Base-by-base conservation (phyloP, 2,329 filamentous ascomycete genomes). In the Cladophialophora psammophila region DNA sequence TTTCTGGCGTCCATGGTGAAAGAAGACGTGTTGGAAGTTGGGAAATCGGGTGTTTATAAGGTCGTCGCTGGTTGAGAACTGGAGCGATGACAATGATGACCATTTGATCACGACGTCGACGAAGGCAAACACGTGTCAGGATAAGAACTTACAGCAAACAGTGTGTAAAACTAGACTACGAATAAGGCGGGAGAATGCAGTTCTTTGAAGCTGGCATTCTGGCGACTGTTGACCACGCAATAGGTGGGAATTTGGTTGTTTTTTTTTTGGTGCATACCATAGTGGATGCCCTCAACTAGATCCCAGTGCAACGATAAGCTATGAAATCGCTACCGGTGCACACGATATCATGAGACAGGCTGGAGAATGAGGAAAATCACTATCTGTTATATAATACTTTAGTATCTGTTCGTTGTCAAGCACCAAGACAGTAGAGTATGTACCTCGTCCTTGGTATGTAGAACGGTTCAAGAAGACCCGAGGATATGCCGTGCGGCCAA, bases 1-100 rank as follows among this genome's bases (percentile, higher is more conserved):
- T 91, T 97, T 76, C 79, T 98, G 65, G 87, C 82, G 8, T 88
- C 90, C 67, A 94, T 96, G 87, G 89, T 94, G n/a, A 82, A 83
- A 5, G 87, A 86, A 50, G 89, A 88, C 35, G 87, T 88, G 73
- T 79, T 96, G 74, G 91, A 93, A 78, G 79, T 84, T 89, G 74
- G 83, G 75, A 66, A 76, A 64, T 89, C 89, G 5, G 90, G 90
- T 45, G 91, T 88, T 80, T 94, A 93, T 79, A 87, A 86, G 76
- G 64, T 66, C 20, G 63, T 66, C 20, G 63, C 63, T 32, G 56
- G 57, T 35, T 68, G 26, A 67, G 75, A 10, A 31, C n/a, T 48
- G 38, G 38, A n/a, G 40, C 6, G 20, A 13, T 50, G 40, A 53
- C 12, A 48, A 50, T 36, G 20, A 57, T 36, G 34, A 32, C 52